Base-by-base conservation (phyloP, 2,329 filamentous ascomycete genomes). In the Leptographium galeiforme region DNA sequence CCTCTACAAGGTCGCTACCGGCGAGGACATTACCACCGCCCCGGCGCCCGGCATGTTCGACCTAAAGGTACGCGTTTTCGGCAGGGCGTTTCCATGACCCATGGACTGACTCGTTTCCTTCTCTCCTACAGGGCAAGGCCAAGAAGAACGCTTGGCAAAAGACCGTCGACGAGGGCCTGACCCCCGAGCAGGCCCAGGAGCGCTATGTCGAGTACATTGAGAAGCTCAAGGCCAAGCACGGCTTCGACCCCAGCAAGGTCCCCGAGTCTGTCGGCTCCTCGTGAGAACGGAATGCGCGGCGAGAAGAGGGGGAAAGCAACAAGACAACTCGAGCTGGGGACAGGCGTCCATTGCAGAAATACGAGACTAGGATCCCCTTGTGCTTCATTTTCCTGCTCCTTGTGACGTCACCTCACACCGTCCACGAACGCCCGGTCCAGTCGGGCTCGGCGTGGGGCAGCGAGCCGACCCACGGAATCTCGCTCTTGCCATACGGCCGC, bases 141-240 rank as follows among this genome's bases (percentile, higher is more conserved):
- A 95, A 94, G 78, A 79, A 83, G 72, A 77, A 75, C 62, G 81
- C 84, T 53, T 95, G 89, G 89, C 72, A 88, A 70, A 77, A 82
- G 64, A 63, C 82, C 57, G 78, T 80, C 63, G 78, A 89, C 57
- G 76, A 82, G 56, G 79, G 76, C 50, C 66, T 81, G 60, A 79
- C 76, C 57, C 64, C 78, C 57, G 76, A 84, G 58, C 68, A 82
- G 59, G 89, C 89, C 19, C 85, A 94, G 78, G 75, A 80, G 66
- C 72, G 78, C 64, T 96, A 95, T 71, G 78, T 94, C 62, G 73
- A 75, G 61, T 72, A 84, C 57, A 81, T 93, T 59, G 81, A 89
- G 69, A 67, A 73, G 63, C 70, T 94, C 64, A 89, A 93, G 78
- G 69, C 63, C 56, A 78, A 78, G 67, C 79, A 84, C 68, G 85